Evolutionary conservation across 2,329 filamentous ascomycete genomes (phyloP), one percentile per base, ranked within the genome.

Genomic region (Colletotrichum sp.): DNA sequence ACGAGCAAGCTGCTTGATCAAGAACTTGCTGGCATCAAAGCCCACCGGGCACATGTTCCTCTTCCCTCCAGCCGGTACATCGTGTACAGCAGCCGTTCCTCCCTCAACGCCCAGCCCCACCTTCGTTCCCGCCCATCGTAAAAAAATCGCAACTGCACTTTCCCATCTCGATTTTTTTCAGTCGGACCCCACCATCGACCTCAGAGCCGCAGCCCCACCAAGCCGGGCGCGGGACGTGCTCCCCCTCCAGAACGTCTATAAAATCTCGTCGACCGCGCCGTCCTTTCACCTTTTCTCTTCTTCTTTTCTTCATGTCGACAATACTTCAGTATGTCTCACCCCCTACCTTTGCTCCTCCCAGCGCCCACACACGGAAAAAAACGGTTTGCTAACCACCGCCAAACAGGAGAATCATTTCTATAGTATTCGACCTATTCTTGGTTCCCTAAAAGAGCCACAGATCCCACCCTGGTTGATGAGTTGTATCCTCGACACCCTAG

Each of bases 401-500:
- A 5, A 28, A 78, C 84, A 89, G 84, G 87, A 95, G 94, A 96
- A 96, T 96, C 95, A 95, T 95, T 97, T 98, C 94, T 98, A 96
- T 96, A 98, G 95, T 96, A 93, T 91, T 95, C 93, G 93, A 96
- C 94, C 91, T 90, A 91, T 93, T 95, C 94, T 97, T 94, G 95
- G 93, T 94, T 96, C 92, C 92, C 92, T 91, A 96, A 91, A 94
- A 90, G 90, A 98, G 96, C 94, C 92, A 95, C 94, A 96, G 94
- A 95, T 91, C 92, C 92, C 92, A 96, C 93, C 94, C 95, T 95
- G 95, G 94, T 94, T 95, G 95, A 97, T 97, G 95, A 97, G 86
- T 87, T 82, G 94, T 91, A 93, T 95, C 95, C 94, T 95, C 95
- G 92, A 90, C 90, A 88, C 93, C 94, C 93, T 92, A 95, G 94